Conservation (phyloP, 306 rosid species). For the Styphnolobium japonicum region DNA sequence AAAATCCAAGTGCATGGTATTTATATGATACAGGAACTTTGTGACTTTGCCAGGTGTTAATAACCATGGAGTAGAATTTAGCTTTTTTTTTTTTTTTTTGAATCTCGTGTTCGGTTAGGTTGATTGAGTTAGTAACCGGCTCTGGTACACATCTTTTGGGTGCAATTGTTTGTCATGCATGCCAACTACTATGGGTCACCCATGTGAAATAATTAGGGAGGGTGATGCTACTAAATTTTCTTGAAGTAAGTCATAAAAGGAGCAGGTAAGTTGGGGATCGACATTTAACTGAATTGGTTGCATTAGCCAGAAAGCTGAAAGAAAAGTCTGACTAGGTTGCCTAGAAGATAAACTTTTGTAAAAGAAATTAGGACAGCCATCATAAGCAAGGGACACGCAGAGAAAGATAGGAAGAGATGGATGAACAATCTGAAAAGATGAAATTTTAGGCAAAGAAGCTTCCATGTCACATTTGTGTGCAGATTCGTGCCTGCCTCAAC, state of each 20-base stretch:
- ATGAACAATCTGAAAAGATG: not conserved
- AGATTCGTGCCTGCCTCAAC: not conserved
- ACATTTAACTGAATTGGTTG: constrained; percentile 19
- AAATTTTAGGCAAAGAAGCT: constrained; percentile 2
- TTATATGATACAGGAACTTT: not conserved
- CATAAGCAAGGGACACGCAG: not conserved
- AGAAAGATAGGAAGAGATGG: constrained; percentile 14
- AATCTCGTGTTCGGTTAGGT: constrained; percentile 15
- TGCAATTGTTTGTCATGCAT: constrained; percentile 10
- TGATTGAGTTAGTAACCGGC: constrained; percentile 16
- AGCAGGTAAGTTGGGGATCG: constrained; percentile 29
- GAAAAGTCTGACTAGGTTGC: constrained; percentile 3
- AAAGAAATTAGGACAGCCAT: constrained; percentile 6
- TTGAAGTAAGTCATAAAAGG: constrained; percentile 29
- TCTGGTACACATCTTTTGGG: constrained; percentile 7
- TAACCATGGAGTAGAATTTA: not conserved
- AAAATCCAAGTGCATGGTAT: not conserved
- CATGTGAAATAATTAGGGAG: constrained; percentile 32
- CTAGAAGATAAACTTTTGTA: not conserved
- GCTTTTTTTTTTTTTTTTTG: not conserved
- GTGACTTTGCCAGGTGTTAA: not conserved
- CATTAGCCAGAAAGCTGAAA: not conserved
- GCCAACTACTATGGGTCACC: constrained; percentile 34
- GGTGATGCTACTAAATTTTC: constrained; percentile 10
- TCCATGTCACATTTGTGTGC: not conserved